Conservation (phyloP, 306 rosid genomes). For the Aeschynomene evenia region DNA sequence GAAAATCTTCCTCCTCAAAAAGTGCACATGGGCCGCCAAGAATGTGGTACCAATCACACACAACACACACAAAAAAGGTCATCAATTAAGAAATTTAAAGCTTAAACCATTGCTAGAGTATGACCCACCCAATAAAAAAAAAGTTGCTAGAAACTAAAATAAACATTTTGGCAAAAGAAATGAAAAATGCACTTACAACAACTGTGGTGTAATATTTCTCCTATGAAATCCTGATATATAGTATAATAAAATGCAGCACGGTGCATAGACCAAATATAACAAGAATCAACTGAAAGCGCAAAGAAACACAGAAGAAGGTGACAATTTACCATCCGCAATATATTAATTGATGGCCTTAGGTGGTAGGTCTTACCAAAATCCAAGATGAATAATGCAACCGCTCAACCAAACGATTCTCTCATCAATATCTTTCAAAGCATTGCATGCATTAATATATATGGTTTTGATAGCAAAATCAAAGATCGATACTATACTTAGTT, state of each 20-base stretch:
- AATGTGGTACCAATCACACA: too few relatives aligned
- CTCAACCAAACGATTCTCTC: conserved; percentile 4
- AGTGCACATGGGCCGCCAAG: too few relatives aligned
- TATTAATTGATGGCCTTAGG: not conserved
- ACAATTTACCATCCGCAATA: not conserved
- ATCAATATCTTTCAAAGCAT: not conserved
- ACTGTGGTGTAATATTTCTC: not conserved
- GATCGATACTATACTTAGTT: not conserved
- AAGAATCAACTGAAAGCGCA: conserved; percentile 25
- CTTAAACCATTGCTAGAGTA: too few relatives aligned
- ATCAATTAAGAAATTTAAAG: too few relatives aligned
- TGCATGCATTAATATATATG: not conserved
- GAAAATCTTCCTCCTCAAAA: too few relatives aligned
- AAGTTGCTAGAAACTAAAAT: not conserved
- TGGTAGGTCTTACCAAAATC: not conserved
- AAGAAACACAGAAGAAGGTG: conserved; percentile 1
- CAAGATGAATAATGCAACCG: not conserved
- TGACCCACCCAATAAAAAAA: too few relatives aligned
- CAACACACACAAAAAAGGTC: too few relatives aligned
- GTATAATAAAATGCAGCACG: too few relatives aligned
- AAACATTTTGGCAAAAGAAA: not conserved
- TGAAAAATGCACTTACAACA: not conserved
- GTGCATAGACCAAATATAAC: conserved; percentile 22
- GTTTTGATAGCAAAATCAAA: not conserved
- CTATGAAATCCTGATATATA: conserved; percentile 1